phyloP scores from a whole-genome alignment of 75 land plant species.

The Cupressus sempervirens region DNA sequence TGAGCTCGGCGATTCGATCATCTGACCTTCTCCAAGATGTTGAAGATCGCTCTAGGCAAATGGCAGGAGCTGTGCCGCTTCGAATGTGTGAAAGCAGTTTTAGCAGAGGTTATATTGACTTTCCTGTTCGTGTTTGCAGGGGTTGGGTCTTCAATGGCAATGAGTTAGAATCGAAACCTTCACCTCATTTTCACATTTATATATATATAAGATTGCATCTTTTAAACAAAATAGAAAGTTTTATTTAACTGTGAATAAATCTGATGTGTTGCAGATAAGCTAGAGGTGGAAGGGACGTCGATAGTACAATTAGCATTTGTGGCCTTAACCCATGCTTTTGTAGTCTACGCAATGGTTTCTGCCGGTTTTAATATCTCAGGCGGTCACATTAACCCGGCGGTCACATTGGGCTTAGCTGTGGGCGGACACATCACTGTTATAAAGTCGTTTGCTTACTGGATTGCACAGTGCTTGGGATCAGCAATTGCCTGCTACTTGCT shows the following conservation, averaged over 20 bases:
- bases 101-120: conserved; percentile 46
- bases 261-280: neutral
- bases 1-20: too few relatives aligned
- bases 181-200: too few relatives aligned
- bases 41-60: conserved; percentile 44
- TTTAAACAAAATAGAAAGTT: neutral
- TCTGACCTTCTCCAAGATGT: conserved; percentile 11
- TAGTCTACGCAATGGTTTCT: neutral
- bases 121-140: conserved; percentile 57
- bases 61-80: conserved; percentile 36
- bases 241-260: neutral
- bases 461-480: conserved; percentile 58
- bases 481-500: conserved; percentile 54
- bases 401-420: conserved; percentile 63
- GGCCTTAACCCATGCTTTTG: conserved; percentile 24
- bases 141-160: conserved; percentile 40
- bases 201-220: too few relatives aligned
- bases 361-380: conserved; percentile 42
- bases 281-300: neutral
- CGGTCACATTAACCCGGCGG: conserved; percentile 77
- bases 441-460: conserved; percentile 46
- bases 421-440: conserved; percentile 68
- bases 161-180: neutral
- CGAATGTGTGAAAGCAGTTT: conserved; percentile 39
- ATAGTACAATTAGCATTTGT: neutral